A percentile compares a stretch with the other conserved stretches of the same genome.
Evolutionary conservation across 1,284 basidiomycete genomes (phyloP).

Genomic region (Malassezia pachydermatis): DNA sequence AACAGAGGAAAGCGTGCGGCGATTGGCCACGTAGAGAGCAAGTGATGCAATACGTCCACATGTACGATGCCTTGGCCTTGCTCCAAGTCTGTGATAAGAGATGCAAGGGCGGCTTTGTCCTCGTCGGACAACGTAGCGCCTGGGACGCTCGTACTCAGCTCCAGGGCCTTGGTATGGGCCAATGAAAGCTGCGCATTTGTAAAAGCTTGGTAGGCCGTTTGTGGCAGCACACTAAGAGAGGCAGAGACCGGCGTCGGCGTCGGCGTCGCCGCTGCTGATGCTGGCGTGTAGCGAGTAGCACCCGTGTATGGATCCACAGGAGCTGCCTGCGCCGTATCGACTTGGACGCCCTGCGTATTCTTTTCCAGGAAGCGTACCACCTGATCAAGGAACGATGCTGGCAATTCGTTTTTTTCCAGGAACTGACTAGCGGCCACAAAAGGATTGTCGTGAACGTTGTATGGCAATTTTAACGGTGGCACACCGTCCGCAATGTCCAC

Average conservation of each 20-base stretch:
- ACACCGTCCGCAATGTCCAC: slow-evolving; percentile 88
- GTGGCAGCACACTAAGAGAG: slow-evolving; percentile 34
- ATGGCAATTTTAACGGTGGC: slow-evolving; percentile 86
- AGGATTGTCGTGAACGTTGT: slow-evolving; percentile 74
- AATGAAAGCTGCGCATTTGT: slow-evolving; percentile 78
- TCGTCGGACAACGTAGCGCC: slow-evolving; percentile 57
- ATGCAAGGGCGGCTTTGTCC: slow-evolving; percentile 60
- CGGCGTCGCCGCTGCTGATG: slow-evolving; percentile 35
- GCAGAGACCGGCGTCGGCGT: slow-evolving; percentile 43
- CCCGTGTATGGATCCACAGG: slow-evolving; percentile 89
- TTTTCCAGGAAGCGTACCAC: slow-evolving; percentile 88
- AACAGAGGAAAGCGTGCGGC: slow-evolving; percentile 78
- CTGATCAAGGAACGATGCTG: slow-evolving; percentile 72
- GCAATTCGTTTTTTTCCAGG: slow-evolving; percentile 71
- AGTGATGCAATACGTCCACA: slow-evolving; percentile 38
- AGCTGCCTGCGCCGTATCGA: slow-evolving; percentile 56
- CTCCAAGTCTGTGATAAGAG: slow-evolving; percentile 59
- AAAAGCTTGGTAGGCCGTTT: slow-evolving; percentile 56
- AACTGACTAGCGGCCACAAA: slow-evolving; percentile 82
- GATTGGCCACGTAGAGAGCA: slow-evolving; percentile 69
- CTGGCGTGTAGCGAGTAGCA: slow-evolving; percentile 56
- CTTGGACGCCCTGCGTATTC: slow-evolving; percentile 62
- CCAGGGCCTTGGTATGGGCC: slow-evolving; percentile 70
- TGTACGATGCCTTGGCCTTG: slow-evolving; percentile 10
- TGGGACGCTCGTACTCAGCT: slow-evolving; percentile 60